Conservation (phyloP, 2,329 filamentous ascomycete genomes). For the Parascedosporium putredinis region DNA sequence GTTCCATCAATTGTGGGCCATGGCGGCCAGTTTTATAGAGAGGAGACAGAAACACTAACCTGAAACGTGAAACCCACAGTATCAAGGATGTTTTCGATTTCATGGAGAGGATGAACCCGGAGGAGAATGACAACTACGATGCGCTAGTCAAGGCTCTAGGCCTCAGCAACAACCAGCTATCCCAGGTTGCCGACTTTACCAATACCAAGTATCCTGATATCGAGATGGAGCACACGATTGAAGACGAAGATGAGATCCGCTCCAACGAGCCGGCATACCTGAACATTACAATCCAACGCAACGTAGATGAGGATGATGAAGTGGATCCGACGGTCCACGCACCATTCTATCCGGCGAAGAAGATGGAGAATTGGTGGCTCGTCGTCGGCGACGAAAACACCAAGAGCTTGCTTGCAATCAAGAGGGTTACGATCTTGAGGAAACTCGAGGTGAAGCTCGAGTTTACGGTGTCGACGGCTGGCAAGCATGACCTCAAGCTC, state of each 20-base stretch:
- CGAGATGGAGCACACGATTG: conserved; percentile 77
- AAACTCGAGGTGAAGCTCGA: conserved; percentile 73
- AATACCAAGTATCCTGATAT: conserved; percentile 95
- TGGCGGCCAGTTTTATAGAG: too few relatives aligned
- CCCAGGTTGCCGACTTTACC: conserved; percentile 85
- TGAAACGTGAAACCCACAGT: conserved; percentile 25
- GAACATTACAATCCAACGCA: conserved; percentile 74
- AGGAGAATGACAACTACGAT: conserved; percentile 76
- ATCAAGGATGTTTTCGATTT: conserved; percentile 96
- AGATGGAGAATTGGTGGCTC: conserved; percentile 98
- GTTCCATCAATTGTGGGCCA: conserved; percentile 23
- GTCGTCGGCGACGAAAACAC: conserved; percentile 89
- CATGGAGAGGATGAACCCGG: conserved; percentile 97
- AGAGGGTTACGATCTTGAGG: conserved; percentile 77
- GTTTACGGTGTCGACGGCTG: conserved; percentile 75
- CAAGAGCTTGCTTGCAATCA: conserved; percentile 82
- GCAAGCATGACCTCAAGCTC: conserved; percentile 78
- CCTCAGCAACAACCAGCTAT: conserved; percentile 71
- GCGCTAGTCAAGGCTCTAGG: conserved; percentile 68
- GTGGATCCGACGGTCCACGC: conserved; percentile 83
- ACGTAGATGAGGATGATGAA: conserved; percentile 58
- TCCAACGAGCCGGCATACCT: conserved; percentile 75
- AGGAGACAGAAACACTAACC: conserved; percentile 21
- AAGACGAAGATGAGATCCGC: conserved; percentile 69
- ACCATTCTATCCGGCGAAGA: conserved; percentile 84